phyloP scores from a whole-genome alignment of 495 filamentous ascomycete species.

The Aspergillus carlsbadensis region DNA sequence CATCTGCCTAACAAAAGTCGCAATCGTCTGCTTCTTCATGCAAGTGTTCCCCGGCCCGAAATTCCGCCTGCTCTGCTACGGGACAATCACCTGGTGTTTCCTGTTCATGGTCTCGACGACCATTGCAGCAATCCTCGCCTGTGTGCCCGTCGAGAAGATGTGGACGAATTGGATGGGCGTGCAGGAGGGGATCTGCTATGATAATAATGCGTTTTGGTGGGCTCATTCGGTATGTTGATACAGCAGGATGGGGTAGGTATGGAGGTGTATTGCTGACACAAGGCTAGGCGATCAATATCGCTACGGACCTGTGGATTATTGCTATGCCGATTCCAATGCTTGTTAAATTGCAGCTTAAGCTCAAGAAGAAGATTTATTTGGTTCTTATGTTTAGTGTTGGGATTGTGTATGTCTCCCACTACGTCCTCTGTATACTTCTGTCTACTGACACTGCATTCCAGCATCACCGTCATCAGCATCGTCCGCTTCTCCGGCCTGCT shows the following conservation, averaged over 20 bases:
- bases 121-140: not conserved
- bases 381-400: not conserved
- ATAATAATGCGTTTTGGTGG: constrained; percentile 1
- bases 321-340: not conserved
- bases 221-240: not conserved
- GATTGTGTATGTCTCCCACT: not conserved
- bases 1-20: not conserved
- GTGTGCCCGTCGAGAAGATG: not conserved
- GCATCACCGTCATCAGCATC: constrained; percentile 1
- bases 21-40: constrained; percentile 1
- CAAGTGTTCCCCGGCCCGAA: not conserved
- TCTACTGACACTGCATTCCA: not conserved
- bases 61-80: not conserved
- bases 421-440: not conserved
- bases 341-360: not conserved
- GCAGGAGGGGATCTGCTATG: not conserved
- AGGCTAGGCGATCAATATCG: constrained; percentile 3
- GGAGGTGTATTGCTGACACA: not conserved
- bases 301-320: not conserved
- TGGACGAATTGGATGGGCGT: not conserved
- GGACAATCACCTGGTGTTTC: not conserved
- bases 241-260: not conserved
- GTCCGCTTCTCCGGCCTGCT: not conserved
- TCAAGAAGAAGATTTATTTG: not conserved
- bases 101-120: constrained; percentile 1